These are phyloP conservation scores for Luzula sylvatica DNA, from an alignment of 176 grass and related monocot genomes.

Conservation along the genomic window DNA sequence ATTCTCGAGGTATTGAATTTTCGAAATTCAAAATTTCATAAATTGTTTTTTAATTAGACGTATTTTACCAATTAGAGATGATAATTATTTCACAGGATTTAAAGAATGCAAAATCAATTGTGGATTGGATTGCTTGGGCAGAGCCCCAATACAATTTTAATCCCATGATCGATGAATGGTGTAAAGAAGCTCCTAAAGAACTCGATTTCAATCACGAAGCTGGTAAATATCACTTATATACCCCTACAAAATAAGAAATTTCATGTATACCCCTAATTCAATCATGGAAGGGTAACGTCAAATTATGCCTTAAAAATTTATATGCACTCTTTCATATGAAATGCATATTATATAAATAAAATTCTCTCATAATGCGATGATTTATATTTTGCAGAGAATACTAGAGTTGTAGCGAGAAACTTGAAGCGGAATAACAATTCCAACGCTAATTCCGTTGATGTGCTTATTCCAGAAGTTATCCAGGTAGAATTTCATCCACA, in stretches of 20 bases:
- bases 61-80: no score
- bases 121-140: slow-evolving; percentile 97
- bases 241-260: neutral
- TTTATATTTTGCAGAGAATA: slow-evolving; percentile 65
- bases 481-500: slow-evolving; percentile 39
- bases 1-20: slow-evolving; percentile 85
- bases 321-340: no score
- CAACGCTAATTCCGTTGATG: slow-evolving; percentile 39
- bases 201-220: slow-evolving; percentile 98
- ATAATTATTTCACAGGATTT: slow-evolving; percentile 50
- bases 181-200: slow-evolving; percentile 89
- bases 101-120: slow-evolving; percentile 90
- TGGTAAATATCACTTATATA: slow-evolving; percentile 36
- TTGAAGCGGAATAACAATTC: slow-evolving; percentile 24
- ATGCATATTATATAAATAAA: no score
- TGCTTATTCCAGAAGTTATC: slow-evolving; percentile 92
- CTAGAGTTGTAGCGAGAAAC: slow-evolving; percentile 66
- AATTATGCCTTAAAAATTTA: no score
- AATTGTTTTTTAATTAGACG: no score
- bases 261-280: slow-evolving; percentile 1
- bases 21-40: neutral
- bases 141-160: slow-evolving; percentile 89
- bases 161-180: slow-evolving; percentile 97
- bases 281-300: no score
- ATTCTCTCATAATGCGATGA: no score